Conservation (phyloP, 345 rosid genomes). For the Arabidopsis arenosa region DNA sequence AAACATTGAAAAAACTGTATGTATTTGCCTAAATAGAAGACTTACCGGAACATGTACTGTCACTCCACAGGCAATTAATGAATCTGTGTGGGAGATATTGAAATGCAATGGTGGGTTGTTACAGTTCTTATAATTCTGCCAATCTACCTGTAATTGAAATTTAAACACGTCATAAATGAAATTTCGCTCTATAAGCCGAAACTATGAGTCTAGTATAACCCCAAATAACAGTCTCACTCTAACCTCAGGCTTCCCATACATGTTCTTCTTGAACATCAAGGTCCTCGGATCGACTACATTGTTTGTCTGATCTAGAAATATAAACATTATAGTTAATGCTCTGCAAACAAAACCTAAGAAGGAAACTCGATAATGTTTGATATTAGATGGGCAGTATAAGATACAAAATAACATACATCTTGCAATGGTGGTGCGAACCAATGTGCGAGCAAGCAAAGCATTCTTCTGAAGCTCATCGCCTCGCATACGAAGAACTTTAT, state of each 20-base stretch:
- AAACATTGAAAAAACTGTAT: conserved; percentile 11
- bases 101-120: conserved; percentile 61
- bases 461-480: conserved; percentile 75
- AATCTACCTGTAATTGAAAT: conserved; percentile 58
- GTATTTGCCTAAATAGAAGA: conserved; percentile 12
- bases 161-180: background rate
- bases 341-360: conserved; percentile 11
- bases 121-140: conserved; percentile 50
- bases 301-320: conserved; percentile 64
- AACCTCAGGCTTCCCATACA: conserved; percentile 96
- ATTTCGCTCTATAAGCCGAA: background rate
- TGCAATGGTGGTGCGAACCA: conserved; percentile 89
- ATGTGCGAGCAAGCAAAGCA: conserved; percentile 77
- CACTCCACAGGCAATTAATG: conserved; percentile 87
- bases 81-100: conserved; percentile 84
- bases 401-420: conserved; percentile 66
- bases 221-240: conserved; percentile 28
- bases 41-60: conserved; percentile 65
- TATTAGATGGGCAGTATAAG: background rate
- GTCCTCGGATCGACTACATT: conserved; percentile 58
- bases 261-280: conserved; percentile 75
- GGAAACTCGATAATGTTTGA: background rate
- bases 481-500: conserved; percentile 54
- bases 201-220: conserved; percentile 8
- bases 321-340: conserved; percentile 24